Evolutionary conservation across 768 basidiomycete genomes (phyloP).

Genomic region (Suillus occidentalis): DNA sequence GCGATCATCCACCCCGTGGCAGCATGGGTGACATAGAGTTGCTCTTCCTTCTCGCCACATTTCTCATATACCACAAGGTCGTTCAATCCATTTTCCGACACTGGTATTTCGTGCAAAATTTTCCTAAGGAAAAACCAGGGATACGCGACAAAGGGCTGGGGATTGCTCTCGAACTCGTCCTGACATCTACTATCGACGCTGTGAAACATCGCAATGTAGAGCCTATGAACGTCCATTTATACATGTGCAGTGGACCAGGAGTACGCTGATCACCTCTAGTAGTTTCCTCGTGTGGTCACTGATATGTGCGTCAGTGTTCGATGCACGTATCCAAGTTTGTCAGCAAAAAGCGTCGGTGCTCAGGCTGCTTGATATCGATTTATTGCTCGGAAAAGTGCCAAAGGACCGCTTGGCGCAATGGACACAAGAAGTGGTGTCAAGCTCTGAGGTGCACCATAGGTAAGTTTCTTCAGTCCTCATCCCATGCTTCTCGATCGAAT

Average conservation of each 20-base stretch:
- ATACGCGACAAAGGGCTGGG: background rate
- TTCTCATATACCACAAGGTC: background rate
- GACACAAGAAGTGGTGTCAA: background rate
- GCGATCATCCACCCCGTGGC: background rate
- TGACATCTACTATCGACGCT: background rate
- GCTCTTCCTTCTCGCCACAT: background rate
- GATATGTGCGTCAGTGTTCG: background rate
- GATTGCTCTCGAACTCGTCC: background rate
- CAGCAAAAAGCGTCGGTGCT: background rate
- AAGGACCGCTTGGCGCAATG: background rate
- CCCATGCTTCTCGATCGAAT: background rate
- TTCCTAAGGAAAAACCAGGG: background rate
- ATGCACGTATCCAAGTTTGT: background rate
- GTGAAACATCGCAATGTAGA: background rate
- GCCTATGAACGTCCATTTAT: background rate
- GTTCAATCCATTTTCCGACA: background rate
- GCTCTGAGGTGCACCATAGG: background rate
- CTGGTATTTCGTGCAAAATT: background rate
- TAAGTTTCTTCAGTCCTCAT: background rate
- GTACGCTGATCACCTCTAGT: background rate
- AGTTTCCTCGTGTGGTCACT: background rate
- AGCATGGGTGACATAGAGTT: background rate
- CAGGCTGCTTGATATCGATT: background rate
- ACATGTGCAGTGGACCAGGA: conserved; percentile 1
- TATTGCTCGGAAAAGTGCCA: conserved; percentile 1